Evolutionary conservation across 352 stramenopile species (phyloP).

Genomic region (Phytophthora sojae): DNA sequence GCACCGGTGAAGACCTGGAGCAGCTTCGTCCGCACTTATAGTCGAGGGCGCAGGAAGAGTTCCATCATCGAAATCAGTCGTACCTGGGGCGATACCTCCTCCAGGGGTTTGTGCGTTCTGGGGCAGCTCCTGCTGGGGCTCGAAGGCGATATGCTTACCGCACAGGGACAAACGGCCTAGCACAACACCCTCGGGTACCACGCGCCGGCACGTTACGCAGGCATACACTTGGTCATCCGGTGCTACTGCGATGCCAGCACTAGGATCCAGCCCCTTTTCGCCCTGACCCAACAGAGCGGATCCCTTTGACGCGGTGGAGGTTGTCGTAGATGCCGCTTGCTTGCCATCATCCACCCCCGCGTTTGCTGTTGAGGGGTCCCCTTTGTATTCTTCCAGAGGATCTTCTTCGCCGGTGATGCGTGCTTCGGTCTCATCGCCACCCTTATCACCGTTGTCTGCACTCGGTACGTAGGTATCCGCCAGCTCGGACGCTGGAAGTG

Average conservation of each 20-base stretch:
- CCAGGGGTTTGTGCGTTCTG: constrained; percentile 12
- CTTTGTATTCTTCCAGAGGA: constrained; percentile 34
- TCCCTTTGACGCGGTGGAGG: constrained; percentile 21
- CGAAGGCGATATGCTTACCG: constrained; percentile 70
- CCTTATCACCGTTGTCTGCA: constrained; percentile 25
- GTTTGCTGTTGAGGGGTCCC: background rate
- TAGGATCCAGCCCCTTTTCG: constrained; percentile 74
- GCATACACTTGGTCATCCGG: constrained; percentile 73
- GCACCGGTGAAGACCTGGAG: constrained; percentile 72
- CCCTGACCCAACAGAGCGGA: constrained; percentile 32
- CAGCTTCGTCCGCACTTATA: constrained; percentile 55
- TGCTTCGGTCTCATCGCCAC: constrained; percentile 14
- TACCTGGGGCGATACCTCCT: constrained; percentile 12
- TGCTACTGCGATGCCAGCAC: constrained; percentile 63
- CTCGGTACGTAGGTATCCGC: constrained; percentile 38
- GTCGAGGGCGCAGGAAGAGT: constrained; percentile 14
- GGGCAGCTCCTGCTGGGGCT: constrained; percentile 49
- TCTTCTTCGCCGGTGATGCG: constrained; percentile 26
- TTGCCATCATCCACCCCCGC: constrained; percentile 16
- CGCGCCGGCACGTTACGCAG: constrained; percentile 66
- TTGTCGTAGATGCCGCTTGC: background rate
- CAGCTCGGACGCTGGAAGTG: constrained; percentile 30
- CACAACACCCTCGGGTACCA: constrained; percentile 81
- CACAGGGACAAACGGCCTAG: constrained; percentile 72
- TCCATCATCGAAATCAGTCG: constrained; percentile 32